A percentile compares a stretch with the other conserved stretches of the same genome.
Conservation (phyloP, 768 basidiomycete species). For the Saitozyma podzolica region DNA sequence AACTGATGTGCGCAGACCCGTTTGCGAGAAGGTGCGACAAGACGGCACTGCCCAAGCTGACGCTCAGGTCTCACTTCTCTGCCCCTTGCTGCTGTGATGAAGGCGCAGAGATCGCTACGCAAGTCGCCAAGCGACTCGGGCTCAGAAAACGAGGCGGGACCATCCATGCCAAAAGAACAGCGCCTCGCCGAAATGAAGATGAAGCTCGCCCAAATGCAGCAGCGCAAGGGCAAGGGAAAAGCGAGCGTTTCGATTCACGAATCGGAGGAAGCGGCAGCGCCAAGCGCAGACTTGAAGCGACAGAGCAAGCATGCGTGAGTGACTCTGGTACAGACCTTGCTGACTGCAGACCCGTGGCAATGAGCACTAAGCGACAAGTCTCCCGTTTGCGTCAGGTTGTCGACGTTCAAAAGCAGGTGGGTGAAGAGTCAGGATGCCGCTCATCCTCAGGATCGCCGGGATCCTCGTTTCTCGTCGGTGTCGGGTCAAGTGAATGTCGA, state of each 20-base stretch:
- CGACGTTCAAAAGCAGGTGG: slow-evolving; percentile 66
- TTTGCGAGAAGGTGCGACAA: slow-evolving; percentile 37
- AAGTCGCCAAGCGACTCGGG: slow-evolving; percentile 13
- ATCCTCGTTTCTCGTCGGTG: slow-evolving; percentile 79
- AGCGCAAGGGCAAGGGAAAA: slow-evolving; percentile 49
- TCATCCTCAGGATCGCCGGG: slow-evolving; percentile 55
- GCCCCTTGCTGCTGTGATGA: slow-evolving; percentile 66
- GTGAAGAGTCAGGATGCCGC: slow-evolving; percentile 34
- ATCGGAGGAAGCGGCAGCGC: slow-evolving; percentile 28
- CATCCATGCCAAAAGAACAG: slow-evolving; percentile 16
- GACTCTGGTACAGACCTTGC: slow-evolving; percentile 53
- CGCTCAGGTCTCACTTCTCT: slow-evolving; percentile 43
- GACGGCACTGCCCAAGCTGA: slow-evolving; percentile 4
- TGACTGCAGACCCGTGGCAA: slow-evolving; percentile 68
- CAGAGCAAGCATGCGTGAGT: slow-evolving; percentile 84
- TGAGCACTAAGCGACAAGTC: slow-evolving; percentile 82
- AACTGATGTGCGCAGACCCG: slow-evolving; percentile 11
- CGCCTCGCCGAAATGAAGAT: slow-evolving; percentile 49
- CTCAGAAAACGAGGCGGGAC: slow-evolving; percentile 5
- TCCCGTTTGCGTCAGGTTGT: slow-evolving; percentile 69
- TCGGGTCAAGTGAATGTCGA: slow-evolving; percentile 65
- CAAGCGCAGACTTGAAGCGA: slow-evolving; percentile 61
- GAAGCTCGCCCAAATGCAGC: slow-evolving; percentile 37
- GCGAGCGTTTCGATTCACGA: not conserved
- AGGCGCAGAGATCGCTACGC: slow-evolving; percentile 62